Evolutionary conservation across 805 yeast genomes (phyloP), one percentile per base, ranked within the genome.

Genomic region (Jamesozyma hellenica): DNA sequence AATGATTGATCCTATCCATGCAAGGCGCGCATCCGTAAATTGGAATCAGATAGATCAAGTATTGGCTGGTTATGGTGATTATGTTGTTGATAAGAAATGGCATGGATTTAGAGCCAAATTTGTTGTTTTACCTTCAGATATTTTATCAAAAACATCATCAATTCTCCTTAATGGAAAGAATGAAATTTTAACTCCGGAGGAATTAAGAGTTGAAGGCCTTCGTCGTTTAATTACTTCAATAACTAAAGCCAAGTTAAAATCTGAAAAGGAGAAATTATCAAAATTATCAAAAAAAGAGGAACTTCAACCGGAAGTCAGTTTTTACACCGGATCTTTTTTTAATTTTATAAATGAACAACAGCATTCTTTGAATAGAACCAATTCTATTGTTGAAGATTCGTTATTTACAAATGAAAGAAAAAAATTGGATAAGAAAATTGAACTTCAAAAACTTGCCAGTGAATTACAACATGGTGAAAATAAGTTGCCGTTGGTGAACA

Each of bases 1-100:
- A 1, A 67, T 65, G 40, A 71, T 80, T 6, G 77, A 75, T 43
- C 74, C 78, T 2, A 62, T 74, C 15, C 70, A 71, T 32, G 68
- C 69, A 13, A 71, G 70, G 27, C 72, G 80, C 3, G 61, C 71
- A 33, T 64, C 67, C 12, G 73, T 76, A 45, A 87, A 88, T 45
- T 92, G 98, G 98, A 88, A 88, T 50, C 82, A 79, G 45, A 69
- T 88, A 48, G 99, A 92, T 63, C 96, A 86, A 53, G 74, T 75
- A 18, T 59, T 88, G n/a, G 95, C 96, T 0, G 98, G 98, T 3
- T 83, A 80, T 55, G 87, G 81, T 23, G 95, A 86, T 47, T 74
- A 76, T 1, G 63, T 75, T 41, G 46, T 56, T 7, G 75, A 77
- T 11, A 75, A 70, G 14, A 71, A 70, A 10, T 67, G 69, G 42